phyloP scores from a whole-genome alignment of 345 rosid genomes.

The Pelargonium nanum region DNA sequence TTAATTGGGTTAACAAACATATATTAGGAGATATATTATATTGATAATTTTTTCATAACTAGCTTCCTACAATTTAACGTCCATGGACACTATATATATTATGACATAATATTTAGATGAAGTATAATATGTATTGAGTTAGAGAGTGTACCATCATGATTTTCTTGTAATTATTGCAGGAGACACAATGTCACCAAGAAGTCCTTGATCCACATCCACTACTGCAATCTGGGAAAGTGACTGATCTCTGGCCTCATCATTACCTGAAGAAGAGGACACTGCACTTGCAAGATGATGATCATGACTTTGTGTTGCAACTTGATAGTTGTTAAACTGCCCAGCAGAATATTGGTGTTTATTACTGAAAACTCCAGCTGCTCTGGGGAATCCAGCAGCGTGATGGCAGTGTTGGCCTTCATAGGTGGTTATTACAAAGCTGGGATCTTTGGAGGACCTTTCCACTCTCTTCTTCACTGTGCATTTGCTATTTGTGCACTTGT shows the following conservation, averaged over 20 bases:
- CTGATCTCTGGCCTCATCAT: constrained; percentile 12
- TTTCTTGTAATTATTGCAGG: constrained; percentile 33
- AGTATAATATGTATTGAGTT: not conserved
- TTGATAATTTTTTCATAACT: no score
- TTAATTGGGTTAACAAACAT: no score
- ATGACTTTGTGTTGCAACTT: constrained; percentile 3
- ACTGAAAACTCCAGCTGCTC: constrained; percentile 38
- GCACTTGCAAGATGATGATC: no score
- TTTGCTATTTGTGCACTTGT: constrained; percentile 81
- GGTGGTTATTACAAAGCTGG: constrained; percentile 71
- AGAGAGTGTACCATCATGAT: not conserved
- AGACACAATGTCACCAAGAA: constrained; percentile 84
- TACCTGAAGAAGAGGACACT: no score
- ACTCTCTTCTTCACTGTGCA: constrained; percentile 98
- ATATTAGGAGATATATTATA: no score
- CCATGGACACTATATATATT: no score
- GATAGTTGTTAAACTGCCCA: constrained; percentile 18
- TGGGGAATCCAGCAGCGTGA: constrained; percentile 67
- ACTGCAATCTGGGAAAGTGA: constrained; percentile 26
- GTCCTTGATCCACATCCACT: no score
- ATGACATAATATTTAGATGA: not conserved
- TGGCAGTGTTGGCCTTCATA: constrained; percentile 99
- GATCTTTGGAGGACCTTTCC: constrained; percentile 80
- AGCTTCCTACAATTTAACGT: no score
- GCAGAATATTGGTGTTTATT: constrained; percentile 33